Evolutionary conservation across 1,139 yeast species (phyloP).

Genomic region (Pichia sp.): DNA sequence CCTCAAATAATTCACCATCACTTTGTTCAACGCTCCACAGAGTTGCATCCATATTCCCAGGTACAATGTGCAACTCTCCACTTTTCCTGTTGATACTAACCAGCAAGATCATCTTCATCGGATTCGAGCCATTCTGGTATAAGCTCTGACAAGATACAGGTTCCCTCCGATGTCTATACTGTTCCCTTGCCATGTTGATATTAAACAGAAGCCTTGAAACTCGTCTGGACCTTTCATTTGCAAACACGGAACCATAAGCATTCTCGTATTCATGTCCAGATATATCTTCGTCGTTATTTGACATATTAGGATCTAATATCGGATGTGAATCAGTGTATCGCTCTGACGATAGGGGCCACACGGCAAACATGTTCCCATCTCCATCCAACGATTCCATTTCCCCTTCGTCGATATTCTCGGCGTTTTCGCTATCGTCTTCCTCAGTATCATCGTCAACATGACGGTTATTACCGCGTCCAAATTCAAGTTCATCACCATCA

Average conservation of each 20-base stretch:
- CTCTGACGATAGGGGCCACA: slow-evolving; percentile 11
- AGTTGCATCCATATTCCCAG: slow-evolving; percentile 27
- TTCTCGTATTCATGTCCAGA: slow-evolving; percentile 19
- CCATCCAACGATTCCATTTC: neutral
- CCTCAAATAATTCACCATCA: slow-evolving; percentile 26
- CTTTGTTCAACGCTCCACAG: slow-evolving; percentile 27
- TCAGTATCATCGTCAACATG: too few species aligned
- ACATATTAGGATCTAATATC: slow-evolving; percentile 3
- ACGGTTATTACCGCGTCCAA: too few species aligned
- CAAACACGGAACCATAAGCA: slow-evolving; percentile 18
- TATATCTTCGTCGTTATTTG: slow-evolving; percentile 16
- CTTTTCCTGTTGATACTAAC: slow-evolving; percentile 25
- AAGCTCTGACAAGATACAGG: slow-evolving; percentile 19
- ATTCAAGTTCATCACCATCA: slow-evolving; percentile 7
- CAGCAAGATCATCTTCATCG: slow-evolving; percentile 20
- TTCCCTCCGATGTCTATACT: slow-evolving; percentile 16
- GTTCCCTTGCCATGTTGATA: slow-evolving; percentile 17
- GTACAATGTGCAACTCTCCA: slow-evolving; percentile 26
- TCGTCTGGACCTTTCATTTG: slow-evolving; percentile 24
- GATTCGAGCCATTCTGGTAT: slow-evolving; percentile 12
- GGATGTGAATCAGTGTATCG: slow-evolving; percentile 6
- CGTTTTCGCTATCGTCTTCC: neutral
- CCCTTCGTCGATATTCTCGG: neutral
- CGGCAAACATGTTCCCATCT: neutral
- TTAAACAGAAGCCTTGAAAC: slow-evolving; percentile 23